Percentiles rank a stretch among this genome's conserved stretches.
These are phyloP conservation scores for Mycena filopes DNA, from an alignment of 768 basidiomycete species.

Conservation along the genomic window DNA sequence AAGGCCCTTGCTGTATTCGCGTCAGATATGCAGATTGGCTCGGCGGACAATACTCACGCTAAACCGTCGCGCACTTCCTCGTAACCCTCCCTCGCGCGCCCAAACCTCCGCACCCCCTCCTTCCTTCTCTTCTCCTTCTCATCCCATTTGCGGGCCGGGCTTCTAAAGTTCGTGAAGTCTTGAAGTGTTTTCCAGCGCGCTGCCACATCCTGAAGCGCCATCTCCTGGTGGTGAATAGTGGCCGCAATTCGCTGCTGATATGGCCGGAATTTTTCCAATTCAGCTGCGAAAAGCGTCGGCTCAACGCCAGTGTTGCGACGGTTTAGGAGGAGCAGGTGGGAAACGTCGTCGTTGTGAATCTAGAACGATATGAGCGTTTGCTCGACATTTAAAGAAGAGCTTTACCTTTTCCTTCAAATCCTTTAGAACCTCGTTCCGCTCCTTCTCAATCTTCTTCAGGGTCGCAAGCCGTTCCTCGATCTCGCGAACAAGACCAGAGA, in stretches of 20 bases:
- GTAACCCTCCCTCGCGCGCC: constrained; percentile 83
- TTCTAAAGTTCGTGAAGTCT: constrained; percentile 78
- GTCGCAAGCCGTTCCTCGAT: constrained; percentile 83
- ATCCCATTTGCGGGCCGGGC: constrained; percentile 83
- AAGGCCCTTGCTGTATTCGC: constrained; percentile 76
- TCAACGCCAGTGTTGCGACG: constrained; percentile 86
- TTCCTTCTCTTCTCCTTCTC: constrained; percentile 84
- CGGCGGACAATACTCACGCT: constrained; percentile 64
- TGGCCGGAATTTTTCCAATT: constrained; percentile 95
- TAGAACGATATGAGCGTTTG: constrained; percentile 43
- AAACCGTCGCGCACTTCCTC: constrained; percentile 89
- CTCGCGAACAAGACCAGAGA: constrained; percentile 72
- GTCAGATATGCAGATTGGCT: constrained; percentile 8
- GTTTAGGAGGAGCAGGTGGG: constrained; percentile 91
- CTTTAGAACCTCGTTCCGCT: constrained; percentile 87
- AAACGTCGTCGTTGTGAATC: constrained; percentile 97
- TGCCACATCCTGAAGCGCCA: constrained; percentile 78
- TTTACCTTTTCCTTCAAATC: constrained; percentile 95
- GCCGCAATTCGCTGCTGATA: constrained; percentile 86
- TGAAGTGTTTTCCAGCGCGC: constrained; percentile 79
- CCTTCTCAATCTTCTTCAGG: constrained; percentile 84
- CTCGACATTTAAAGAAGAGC: constrained; percentile 1
- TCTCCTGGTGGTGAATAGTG: constrained; percentile 82
- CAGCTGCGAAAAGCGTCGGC: constrained; percentile 88
- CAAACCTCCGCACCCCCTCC: constrained; percentile 77